Evolutionary conservation across 2,329 filamentous ascomycete genomes (phyloP).

Genomic region (Arthrobotrys musiformis): DNA sequence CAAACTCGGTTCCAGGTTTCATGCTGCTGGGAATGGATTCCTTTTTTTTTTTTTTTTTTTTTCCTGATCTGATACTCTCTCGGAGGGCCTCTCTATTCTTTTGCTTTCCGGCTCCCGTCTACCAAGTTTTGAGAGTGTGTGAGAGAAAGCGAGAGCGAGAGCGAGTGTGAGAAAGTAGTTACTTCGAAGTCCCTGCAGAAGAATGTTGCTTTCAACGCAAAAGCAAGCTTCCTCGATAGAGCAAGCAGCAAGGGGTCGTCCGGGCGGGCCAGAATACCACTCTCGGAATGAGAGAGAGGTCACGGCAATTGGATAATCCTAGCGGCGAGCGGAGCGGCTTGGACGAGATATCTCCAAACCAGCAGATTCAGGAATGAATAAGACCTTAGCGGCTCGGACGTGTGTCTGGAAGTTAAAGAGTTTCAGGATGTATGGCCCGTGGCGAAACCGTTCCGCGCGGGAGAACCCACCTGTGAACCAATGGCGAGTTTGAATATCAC

Average conservation of each 20-base stretch:
- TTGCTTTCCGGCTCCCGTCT: constrained; percentile 13
- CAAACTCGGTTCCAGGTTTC: constrained; percentile 49
- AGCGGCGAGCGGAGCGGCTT: constrained; percentile 31
- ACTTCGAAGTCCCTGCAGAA: constrained; percentile 42
- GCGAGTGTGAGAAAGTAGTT: neutral
- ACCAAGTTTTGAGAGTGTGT: neutral
- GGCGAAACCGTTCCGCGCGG: constrained; percentile 56
- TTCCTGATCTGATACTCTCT: constrained; percentile 9
- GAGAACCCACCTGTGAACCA: constrained; percentile 55
- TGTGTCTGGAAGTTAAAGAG: constrained; percentile 53
- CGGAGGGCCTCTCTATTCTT: neutral
- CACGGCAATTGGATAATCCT: constrained; percentile 33
- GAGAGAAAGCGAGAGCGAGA: constrained; percentile 1
- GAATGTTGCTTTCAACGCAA: constrained; percentile 54
- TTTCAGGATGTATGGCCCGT: constrained; percentile 55
- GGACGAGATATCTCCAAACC: constrained; percentile 40
- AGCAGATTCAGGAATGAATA: constrained; percentile 33
- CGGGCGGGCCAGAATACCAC: constrained; percentile 49
- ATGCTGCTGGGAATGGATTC: constrained; percentile 49
- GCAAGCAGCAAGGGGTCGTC: constrained; percentile 54
- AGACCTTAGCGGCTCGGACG: constrained; percentile 49
- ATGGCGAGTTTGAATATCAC: constrained; percentile 43
- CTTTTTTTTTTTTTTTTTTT: constrained; percentile 1
- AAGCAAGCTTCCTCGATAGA: constrained; percentile 30
- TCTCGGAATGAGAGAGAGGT: constrained; percentile 52